These are phyloP conservation scores for Halophytophthora batemanensis DNA, from an alignment of 352 stramenopile genomes.

Conservation along the genomic window DNA sequence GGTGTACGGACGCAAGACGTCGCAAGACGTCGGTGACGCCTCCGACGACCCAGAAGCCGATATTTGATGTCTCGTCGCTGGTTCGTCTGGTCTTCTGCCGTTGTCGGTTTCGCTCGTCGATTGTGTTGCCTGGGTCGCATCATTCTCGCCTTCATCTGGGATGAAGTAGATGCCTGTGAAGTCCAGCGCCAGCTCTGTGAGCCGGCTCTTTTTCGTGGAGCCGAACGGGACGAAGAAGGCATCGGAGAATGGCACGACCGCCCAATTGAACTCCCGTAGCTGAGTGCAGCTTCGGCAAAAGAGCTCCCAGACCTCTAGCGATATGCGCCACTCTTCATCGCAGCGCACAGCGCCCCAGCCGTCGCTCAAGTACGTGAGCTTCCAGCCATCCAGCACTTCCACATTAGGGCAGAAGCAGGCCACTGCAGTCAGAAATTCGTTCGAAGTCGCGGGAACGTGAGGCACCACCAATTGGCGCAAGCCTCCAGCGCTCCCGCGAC, in stretches of 20 bases:
- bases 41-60: not conserved
- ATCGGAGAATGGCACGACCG: constrained; percentile 47
- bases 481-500: constrained; percentile 22
- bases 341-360: constrained; percentile 42
- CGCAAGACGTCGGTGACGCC: constrained; percentile 6
- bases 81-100: not conserved
- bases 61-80: not conserved
- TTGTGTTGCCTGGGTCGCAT: constrained; percentile 2
- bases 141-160: constrained; percentile 1
- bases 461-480: constrained; percentile 45
- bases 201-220: constrained; percentile 30
- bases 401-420: constrained; percentile 42
- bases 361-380: constrained; percentile 50
- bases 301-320: constrained; percentile 30
- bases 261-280: constrained; percentile 60
- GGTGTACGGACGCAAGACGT: constrained; percentile 23
- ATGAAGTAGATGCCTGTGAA: constrained; percentile 29
- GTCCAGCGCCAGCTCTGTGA: constrained; percentile 37
- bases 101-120: not conserved
- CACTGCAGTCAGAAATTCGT: constrained; percentile 39
- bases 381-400: constrained; percentile 56
- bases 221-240: constrained; percentile 48
- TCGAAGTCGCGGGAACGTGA: constrained; percentile 30
- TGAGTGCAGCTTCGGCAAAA: constrained; percentile 38
- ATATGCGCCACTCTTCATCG: constrained; percentile 53